A percentile compares a stretch with the other conserved stretches of the same genome.
These are phyloP conservation scores for Populus hybrid DNA, from an alignment of 441 rosid species.

Conservation along the genomic window DNA sequence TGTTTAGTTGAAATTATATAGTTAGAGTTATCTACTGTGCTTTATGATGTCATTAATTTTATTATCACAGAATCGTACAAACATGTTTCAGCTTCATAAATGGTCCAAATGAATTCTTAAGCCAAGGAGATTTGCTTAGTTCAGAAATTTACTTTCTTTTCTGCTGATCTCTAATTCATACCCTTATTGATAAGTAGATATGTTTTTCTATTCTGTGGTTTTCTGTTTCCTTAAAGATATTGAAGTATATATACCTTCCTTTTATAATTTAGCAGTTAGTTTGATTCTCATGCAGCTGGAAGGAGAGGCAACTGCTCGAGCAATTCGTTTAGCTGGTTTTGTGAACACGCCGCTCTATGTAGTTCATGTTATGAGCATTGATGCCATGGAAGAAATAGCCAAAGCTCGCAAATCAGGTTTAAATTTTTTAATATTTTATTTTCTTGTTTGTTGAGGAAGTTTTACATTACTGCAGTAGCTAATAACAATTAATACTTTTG, in stretches of 20 bases:
- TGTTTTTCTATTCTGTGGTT: background rate
- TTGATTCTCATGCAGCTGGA: slow-evolving; percentile 57
- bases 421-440: background rate
- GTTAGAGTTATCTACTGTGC: too few species aligned
- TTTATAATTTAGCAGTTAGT: slow-evolving; percentile 9
- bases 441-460: background rate
- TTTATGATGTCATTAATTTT: too few species aligned
- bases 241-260: background rate
- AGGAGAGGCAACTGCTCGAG: slow-evolving; percentile 95
- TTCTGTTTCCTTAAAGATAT: background rate
- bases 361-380: slow-evolving; percentile 97
- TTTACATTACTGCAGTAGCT: background rate
- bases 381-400: slow-evolving; percentile 97
- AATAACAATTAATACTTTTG: background rate
- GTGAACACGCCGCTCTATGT: slow-evolving; percentile 88
- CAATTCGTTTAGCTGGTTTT: slow-evolving; percentile 83
- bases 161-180: background rate
- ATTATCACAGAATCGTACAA: background rate
- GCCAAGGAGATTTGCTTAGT: background rate
- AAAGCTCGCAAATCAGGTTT: slow-evolving; percentile 87
- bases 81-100: background rate
- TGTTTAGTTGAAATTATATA: too few species aligned
- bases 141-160: background rate
- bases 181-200: background rate
- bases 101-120: background rate